Conservation (phyloP, 495 filamentous ascomycete species). For the Penicillium egyptiacum region DNA sequence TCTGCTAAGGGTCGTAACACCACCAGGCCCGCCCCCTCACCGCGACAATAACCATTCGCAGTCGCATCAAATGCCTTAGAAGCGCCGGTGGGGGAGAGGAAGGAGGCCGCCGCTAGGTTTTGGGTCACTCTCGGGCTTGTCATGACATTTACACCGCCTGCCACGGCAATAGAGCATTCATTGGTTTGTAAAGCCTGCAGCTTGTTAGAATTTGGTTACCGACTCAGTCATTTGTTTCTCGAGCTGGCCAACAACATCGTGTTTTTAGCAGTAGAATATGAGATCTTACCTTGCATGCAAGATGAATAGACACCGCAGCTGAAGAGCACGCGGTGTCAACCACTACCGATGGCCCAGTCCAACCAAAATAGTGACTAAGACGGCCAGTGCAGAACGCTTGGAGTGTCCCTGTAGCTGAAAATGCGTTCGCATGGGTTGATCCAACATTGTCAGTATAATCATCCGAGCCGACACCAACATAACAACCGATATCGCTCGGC, state of each 20-base stretch:
- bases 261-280: background rate
- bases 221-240: background rate
- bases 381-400: slow-evolving; percentile 26
- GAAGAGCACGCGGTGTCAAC: slow-evolving; percentile 47
- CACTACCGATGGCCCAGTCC: slow-evolving; percentile 37
- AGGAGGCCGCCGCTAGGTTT: slow-evolving; percentile 37
- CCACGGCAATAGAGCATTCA: slow-evolving; percentile 30
- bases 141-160: slow-evolving; percentile 41
- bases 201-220: background rate
- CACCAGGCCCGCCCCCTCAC: slow-evolving; percentile 35
- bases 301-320: slow-evolving; percentile 33
- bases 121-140: slow-evolving; percentile 24
- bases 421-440: slow-evolving; percentile 33
- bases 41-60: slow-evolving; percentile 38
- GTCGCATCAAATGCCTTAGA: slow-evolving; percentile 60
- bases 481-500: background rate
- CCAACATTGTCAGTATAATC: slow-evolving; percentile 38
- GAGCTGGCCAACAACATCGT: background rate
- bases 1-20: slow-evolving; percentile 57
- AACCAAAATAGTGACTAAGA: slow-evolving; percentile 39
- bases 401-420: slow-evolving; percentile 30
- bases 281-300: slow-evolving; percentile 23
- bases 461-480: slow-evolving; percentile 12
- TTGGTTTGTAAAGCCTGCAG: slow-evolving; percentile 23
- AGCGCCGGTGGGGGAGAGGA: slow-evolving; percentile 47